Evolutionary conservation across 2,329 filamentous ascomycete genomes (phyloP).

Genomic region (Penicillium thymicola): DNA sequence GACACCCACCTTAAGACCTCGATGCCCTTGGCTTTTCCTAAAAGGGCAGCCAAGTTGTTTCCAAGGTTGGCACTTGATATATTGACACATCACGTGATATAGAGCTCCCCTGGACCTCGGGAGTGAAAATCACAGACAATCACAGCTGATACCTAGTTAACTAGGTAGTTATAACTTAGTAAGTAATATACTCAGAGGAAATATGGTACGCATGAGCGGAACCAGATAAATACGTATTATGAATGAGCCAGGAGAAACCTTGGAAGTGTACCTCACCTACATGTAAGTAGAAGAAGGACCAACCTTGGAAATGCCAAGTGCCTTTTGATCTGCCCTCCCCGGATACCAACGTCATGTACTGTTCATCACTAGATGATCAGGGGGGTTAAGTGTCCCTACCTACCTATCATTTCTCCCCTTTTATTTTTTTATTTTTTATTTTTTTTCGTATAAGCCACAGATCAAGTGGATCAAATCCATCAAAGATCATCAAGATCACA

Average conservation of each 20-base stretch:
- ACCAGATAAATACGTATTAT: neutral
- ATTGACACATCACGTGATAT: too few species aligned
- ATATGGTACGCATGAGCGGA: neutral
- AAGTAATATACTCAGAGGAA: too few species aligned
- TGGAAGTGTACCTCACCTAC: too few species aligned
- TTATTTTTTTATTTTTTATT: neutral
- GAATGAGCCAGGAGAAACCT: neutral
- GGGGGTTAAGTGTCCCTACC: neutral
- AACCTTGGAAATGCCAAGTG: neutral
- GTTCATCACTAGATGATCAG: constrained; percentile 15
- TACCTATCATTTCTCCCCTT: neutral
- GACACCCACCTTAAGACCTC: too few species aligned
- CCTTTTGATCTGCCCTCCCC: neutral
- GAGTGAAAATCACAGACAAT: neutral
- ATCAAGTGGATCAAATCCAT: constrained; percentile 10
- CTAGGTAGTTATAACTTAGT: too few species aligned
- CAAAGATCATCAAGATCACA: neutral
- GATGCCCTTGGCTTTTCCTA: too few species aligned
- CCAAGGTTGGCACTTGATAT: too few species aligned
- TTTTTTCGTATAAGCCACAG: constrained; percentile 14
- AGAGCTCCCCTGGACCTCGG: neutral
- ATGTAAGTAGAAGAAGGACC: neutral
- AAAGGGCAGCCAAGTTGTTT: too few species aligned
- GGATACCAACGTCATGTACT: constrained; percentile 20
- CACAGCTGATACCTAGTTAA: too few species aligned